phyloP scores from a whole-genome alignment of 78 protist genomes.

The Dictyostelium purpureum region DNA sequence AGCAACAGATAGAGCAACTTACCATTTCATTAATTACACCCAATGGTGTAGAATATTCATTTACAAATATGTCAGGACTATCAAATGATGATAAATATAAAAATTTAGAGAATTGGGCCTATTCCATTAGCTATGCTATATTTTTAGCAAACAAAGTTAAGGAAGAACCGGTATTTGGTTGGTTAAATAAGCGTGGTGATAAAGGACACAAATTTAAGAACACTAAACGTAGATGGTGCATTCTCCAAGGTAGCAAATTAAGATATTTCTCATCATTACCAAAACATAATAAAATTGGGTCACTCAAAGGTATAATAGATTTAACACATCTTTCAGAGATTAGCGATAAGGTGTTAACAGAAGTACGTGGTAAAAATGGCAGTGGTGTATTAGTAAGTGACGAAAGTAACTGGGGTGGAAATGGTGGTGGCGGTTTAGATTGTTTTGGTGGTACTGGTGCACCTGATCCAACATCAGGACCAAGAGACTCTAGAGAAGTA shows the following conservation, averaged over 20 bases:
- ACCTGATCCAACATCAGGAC: neutral
- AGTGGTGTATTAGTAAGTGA: neutral
- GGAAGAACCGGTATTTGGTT: constrained; percentile 64
- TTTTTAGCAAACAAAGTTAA: constrained; percentile 52
- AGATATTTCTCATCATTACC: constrained; percentile 40
- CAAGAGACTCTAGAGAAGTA: too few relatives aligned
- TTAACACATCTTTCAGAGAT: constrained; percentile 58
- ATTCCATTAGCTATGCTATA: constrained; percentile 57
- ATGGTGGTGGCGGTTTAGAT: constrained; percentile 16
- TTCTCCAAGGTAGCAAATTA: constrained; percentile 44
- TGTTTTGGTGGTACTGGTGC: neutral
- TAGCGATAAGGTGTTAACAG: constrained; percentile 25
- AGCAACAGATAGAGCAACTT: neutral
- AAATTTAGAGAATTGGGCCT: constrained; percentile 69
- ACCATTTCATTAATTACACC: constrained; percentile 57
- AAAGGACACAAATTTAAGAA: constrained; percentile 72
- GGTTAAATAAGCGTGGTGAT: constrained; percentile 72
- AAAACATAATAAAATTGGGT: constrained; percentile 36
- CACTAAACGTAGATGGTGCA: constrained; percentile 63
- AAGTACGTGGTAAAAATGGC: constrained; percentile 10
- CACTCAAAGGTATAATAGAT: constrained; percentile 60
- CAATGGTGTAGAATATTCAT: constrained; percentile 68
- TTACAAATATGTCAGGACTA: neutral
- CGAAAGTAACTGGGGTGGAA: neutral
- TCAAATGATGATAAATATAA: constrained; percentile 3